Evolutionary conservation across 805 yeast genomes (phyloP).

Genomic region (Teunomyces aglyptinius): DNA sequence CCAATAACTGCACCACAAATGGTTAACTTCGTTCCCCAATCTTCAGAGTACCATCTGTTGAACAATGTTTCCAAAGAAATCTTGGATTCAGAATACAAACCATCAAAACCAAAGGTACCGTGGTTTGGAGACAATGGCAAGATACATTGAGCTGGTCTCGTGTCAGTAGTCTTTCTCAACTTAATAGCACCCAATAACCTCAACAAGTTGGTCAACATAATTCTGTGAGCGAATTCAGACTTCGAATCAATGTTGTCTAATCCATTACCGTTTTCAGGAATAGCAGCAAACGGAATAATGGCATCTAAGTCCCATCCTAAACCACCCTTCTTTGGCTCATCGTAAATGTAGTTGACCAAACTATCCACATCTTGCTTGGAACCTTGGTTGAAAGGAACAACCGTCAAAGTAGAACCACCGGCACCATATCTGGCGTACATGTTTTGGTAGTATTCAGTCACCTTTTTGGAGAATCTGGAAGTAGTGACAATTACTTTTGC

Average conservation of each 20-base stretch:
- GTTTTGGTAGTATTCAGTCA: conserved; percentile 93
- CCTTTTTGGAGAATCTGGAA: conserved; percentile 88
- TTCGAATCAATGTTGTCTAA: conserved; percentile 88
- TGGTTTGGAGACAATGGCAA: conserved; percentile 98
- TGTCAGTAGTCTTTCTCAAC: conserved; percentile 77
- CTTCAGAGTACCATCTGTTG: conserved; percentile 98
- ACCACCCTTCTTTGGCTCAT: conserved; percentile 80
- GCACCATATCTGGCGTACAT: conserved; percentile 93
- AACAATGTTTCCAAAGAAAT: conserved; percentile 91
- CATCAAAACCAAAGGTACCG: conserved; percentile 98
- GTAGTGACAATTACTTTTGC: conserved; percentile 97
- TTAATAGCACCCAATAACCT: conserved; percentile 91
- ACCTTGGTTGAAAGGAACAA: conserved; percentile 99
- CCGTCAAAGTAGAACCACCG: conserved; percentile 84
- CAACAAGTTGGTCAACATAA: conserved; percentile 93
- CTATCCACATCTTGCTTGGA: conserved; percentile 91
- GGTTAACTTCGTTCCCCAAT: conserved; percentile 92
- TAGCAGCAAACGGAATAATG: conserved; percentile 96
- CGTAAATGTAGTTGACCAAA: conserved; percentile 80
- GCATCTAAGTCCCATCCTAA: conserved; percentile 98
- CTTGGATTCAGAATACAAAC: conserved; percentile 97
- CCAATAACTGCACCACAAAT: conserved; percentile 98
- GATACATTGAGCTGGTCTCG: conserved; percentile 97
- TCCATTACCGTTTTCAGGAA: conserved; percentile 98
- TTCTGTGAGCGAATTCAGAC: conserved; percentile 97